Base-by-base conservation (phyloP, 208 protist species). In the Borovskyia barvae region DNA sequence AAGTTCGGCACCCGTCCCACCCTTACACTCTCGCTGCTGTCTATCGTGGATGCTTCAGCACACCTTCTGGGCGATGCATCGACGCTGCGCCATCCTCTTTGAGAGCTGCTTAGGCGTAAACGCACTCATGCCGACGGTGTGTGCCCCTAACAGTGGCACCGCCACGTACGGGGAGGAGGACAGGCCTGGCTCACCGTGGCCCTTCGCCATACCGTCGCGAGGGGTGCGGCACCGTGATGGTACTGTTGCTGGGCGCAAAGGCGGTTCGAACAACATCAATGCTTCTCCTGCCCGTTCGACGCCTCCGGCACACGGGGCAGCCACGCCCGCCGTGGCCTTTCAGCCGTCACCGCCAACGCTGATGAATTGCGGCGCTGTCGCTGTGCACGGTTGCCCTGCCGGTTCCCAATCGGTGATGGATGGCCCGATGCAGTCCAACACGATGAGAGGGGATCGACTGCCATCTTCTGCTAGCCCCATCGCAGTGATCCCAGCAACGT, bases 1-100 rank as follows among this genome's bases (percentile, higher is more conserved):
- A n/a, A n/a, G n/a, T n/a, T n/a, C n/a, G n/a, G n/a, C n/a, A n/a
- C n/a, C n/a, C n/a, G n/a, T 71, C 17, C 64, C 64, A 0, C 55
- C 64, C 26, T 71, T 71, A n/a, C 64, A 64, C 64, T 72, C 78
- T 5, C 60, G 56, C 26, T 90, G 87, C 65, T 76, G 61, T 47
- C 89, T 89, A 61, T 66, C 74, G 30, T 88, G 82, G 77, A 64
- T 93, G 2, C 54, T 89, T 56, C 72, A 85, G 64, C 73, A 75
- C 36, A 55, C 76, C 14, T 72, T 84, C 41, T 78, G 83, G 72
- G 66, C 62, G 42, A 52, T 93, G 67, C 72, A 85, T 32, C 75
- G 75, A 3, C 75, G 82, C 19, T 61, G 75, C 56, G 74, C 78
- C 12, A 69, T 93, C 19, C 67, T 93, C 12, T 84, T 93, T 42